Conservation (phyloP, 352 stramenopile species). For the Phytophthora citricola region DNA sequence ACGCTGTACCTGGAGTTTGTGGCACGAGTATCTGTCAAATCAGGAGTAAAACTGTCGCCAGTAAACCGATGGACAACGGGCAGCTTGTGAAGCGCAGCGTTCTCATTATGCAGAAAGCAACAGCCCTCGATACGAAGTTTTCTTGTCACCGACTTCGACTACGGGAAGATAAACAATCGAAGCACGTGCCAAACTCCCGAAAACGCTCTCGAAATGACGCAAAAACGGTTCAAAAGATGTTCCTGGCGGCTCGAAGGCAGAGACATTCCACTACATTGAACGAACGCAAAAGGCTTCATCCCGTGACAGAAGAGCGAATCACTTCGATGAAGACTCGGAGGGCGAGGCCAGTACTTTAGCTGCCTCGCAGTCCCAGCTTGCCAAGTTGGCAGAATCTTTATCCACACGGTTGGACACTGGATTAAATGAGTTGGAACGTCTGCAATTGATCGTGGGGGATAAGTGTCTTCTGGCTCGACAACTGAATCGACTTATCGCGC, state of each 20-base stretch:
- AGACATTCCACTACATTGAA: slow-evolving; percentile 58
- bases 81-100: slow-evolving; percentile 56
- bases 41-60: neutral
- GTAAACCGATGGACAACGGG: slow-evolving; percentile 15
- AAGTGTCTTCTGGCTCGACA: slow-evolving; percentile 43
- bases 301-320: slow-evolving; percentile 11
- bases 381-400: slow-evolving; percentile 51
- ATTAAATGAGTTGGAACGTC: slow-evolving; percentile 40
- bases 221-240: neutral
- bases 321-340: slow-evolving; percentile 13
- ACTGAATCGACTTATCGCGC: slow-evolving; percentile 47
- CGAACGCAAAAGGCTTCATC: slow-evolving; percentile 55
- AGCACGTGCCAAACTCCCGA: slow-evolving; percentile 17
- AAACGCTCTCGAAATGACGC: slow-evolving; percentile 46
- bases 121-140: slow-evolving; percentile 28
- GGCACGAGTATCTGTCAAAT: neutral
- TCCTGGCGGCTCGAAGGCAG: neutral
- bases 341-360: slow-evolving; percentile 3
- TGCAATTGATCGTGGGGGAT: slow-evolving; percentile 47
- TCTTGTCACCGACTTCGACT: slow-evolving; percentile 50
- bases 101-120: slow-evolving; percentile 48
- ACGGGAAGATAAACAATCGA: slow-evolving; percentile 34
- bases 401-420: slow-evolving; percentile 47
- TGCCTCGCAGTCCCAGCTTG: slow-evolving; percentile 51
- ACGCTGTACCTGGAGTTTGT: slow-evolving; percentile 35